Evolutionary conservation across 306 rosid genomes (phyloP), one percentile per base, ranked within the genome.

Genomic region (Begonia peltatifolia): DNA sequence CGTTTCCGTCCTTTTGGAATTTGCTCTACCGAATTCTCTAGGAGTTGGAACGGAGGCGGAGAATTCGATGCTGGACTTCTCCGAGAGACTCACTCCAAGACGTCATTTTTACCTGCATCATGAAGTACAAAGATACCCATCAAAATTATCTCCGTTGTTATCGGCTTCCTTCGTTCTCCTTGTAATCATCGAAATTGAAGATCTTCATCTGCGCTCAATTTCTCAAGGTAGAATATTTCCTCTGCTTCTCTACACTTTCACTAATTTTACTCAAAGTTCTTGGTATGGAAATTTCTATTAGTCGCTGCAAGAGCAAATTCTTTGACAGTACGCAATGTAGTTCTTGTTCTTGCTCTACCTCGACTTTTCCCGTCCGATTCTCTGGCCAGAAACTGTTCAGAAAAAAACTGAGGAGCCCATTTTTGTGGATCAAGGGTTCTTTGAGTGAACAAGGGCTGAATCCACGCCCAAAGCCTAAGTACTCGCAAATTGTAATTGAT

Each of bases 281-380:
- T 50, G 36, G 43, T 55, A 84, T 88, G 95, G 94, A 81, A 64
- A 36, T 74, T 18, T 74, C 95, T 11, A 63, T 80, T 44, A 61
- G 71, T n/a, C 59, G 68, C 48, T 72, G 58, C 73, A 74, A 71
- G 16, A 69, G 51, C 16, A 4, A 59, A 2, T 30, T 74, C 1
- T 36, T 63, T 14, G 76, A 74, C 57, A 78, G 58, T 13, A 54
- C 59, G 48, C 64, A 60, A 46, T 47, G 18, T 44, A 41, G 51
- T 17, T 47, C 55, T 36, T n/a, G 49, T 41, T 53, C 54, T 38
- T 42, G 16, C 50, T 61, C 57, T 22, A 17, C 14, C 43, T 43
- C 58, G 9, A 16, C 6, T 15, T n/a, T 71, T 67, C 69, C 73
- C 12, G 11, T 57, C 55, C 23, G 69, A 25, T 71, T 62, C 35